A percentile compares a stretch with the other conserved stretches of the same genome.
These are phyloP conservation scores for Medicago lupulina DNA, from an alignment of 306 rosid genomes.

Conservation along the genomic window DNA sequence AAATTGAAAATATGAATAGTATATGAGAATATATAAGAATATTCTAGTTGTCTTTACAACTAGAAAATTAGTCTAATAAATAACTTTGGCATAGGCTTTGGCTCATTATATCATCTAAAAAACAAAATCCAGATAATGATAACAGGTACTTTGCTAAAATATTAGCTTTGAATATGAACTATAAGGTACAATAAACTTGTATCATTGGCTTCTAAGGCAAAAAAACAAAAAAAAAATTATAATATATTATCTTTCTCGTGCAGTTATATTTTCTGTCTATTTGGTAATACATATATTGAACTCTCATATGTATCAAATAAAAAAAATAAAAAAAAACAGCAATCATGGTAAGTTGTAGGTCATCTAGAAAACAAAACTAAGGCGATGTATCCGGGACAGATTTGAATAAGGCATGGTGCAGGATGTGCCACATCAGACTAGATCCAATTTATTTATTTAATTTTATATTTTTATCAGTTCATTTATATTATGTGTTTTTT, in stretches of 20 bases:
- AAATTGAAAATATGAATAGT: neutral
- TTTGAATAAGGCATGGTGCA: too few species aligned
- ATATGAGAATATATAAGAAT: slow-evolving; percentile 12
- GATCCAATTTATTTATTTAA: too few species aligned
- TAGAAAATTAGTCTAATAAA: slow-evolving; percentile 6
- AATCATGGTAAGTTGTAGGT: neutral
- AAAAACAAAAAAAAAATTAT: neutral
- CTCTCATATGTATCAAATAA: neutral
- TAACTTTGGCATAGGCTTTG: neutral
- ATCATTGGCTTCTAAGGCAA: neutral
- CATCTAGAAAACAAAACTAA: too few species aligned
- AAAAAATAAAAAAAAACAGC: neutral
- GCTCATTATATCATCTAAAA: neutral
- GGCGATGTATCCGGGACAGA: too few species aligned
- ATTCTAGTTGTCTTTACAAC: slow-evolving; percentile 18
- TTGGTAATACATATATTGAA: neutral
- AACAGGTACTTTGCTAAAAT: neutral
- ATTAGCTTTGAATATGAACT: slow-evolving; percentile 25
- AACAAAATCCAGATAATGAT: slow-evolving; percentile 18
- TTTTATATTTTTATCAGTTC: too few species aligned
- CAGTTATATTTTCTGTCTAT: neutral
- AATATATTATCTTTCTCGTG: neutral
- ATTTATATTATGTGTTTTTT: too few species aligned
- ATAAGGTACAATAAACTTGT: neutral
- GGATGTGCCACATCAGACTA: too few species aligned